Evolutionary conservation across 1,284 basidiomycete genomes (phyloP).

Genomic region (Naganishia albida): DNA sequence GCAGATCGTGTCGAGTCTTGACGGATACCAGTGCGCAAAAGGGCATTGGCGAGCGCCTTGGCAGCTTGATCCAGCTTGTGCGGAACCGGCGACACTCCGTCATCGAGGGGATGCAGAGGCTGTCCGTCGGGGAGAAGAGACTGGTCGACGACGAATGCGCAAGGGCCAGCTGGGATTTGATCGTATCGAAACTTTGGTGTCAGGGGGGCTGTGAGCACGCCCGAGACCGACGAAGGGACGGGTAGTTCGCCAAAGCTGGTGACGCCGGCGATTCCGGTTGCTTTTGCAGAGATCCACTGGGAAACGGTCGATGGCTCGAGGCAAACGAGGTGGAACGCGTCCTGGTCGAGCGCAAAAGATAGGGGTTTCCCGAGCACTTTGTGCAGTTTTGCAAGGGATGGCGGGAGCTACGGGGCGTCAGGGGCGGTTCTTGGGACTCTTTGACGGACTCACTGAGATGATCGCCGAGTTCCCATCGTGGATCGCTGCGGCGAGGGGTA

Average conservation of each 20-base stretch:
- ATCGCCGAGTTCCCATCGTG: slow-evolving; percentile 30
- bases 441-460: slow-evolving; percentile 17
- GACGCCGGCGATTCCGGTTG: slow-evolving; percentile 1
- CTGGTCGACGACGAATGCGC: slow-evolving; percentile 30
- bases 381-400: slow-evolving; percentile 1
- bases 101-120: slow-evolving; percentile 12
- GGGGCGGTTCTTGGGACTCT: neutral
- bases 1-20: neutral
- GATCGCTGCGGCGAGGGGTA: slow-evolving; percentile 21
- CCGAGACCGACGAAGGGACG: slow-evolving; percentile 1
- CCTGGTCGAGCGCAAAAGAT: slow-evolving; percentile 9
- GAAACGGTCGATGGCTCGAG: slow-evolving; percentile 7
- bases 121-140: slow-evolving; percentile 19
- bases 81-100: slow-evolving; percentile 7
- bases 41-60: slow-evolving; percentile 12
- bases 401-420: slow-evolving; percentile 4
- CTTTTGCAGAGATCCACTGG: slow-evolving; percentile 2
- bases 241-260: slow-evolving; percentile 12
- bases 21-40: neutral
- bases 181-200: slow-evolving; percentile 7
- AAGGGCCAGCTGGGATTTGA: slow-evolving; percentile 9
- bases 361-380: slow-evolving; percentile 3
- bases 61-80: slow-evolving; percentile 4
- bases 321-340: slow-evolving; percentile 27
- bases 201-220: slow-evolving; percentile 3